Evolutionary conservation across 768 basidiomycete genomes (phyloP).

Genomic region (Pholiota microspora): DNA sequence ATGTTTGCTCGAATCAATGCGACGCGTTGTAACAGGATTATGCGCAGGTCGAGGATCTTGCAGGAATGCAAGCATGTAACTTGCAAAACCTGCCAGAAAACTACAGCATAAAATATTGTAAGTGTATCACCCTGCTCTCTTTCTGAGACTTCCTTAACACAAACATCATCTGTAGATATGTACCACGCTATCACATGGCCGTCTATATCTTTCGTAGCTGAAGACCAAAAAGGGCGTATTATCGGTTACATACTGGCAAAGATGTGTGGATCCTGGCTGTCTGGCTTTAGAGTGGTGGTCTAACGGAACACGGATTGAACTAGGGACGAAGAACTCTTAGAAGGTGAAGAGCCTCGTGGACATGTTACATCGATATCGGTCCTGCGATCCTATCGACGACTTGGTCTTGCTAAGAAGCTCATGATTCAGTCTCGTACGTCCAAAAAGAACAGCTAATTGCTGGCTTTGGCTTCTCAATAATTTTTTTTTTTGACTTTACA

Average conservation of each 20-base stretch:
- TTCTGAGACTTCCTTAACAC: background rate
- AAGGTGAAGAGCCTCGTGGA: constrained; percentile 76
- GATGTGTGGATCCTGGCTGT: constrained; percentile 59
- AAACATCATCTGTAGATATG: constrained; percentile 47
- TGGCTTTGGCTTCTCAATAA: background rate
- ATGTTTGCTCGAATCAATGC: constrained; percentile 2
- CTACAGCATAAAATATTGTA: constrained; percentile 84
- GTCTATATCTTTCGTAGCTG: constrained; percentile 89
- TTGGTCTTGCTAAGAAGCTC: constrained; percentile 92
- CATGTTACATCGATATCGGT: constrained; percentile 98
- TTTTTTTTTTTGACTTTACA: constrained; percentile 26
- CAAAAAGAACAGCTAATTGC: background rate
- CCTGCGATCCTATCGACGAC: constrained; percentile 82
- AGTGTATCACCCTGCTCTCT: constrained; percentile 1
- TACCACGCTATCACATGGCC: constrained; percentile 98
- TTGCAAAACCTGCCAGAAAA: constrained; percentile 94
- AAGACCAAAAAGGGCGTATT: constrained; percentile 86
- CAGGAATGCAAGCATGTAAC: constrained; percentile 96
- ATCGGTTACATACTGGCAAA: constrained; percentile 96
- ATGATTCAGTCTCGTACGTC: constrained; percentile 91
- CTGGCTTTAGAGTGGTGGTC: background rate
- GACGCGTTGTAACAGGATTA: background rate
- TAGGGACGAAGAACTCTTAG: constrained; percentile 65
- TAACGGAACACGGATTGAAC: background rate
- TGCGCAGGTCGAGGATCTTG: constrained; percentile 77